Evolutionary conservation across 225 moss, liverwort and hornwort genomes (phyloP).

Genomic region (Straminergon stramineum): DNA sequence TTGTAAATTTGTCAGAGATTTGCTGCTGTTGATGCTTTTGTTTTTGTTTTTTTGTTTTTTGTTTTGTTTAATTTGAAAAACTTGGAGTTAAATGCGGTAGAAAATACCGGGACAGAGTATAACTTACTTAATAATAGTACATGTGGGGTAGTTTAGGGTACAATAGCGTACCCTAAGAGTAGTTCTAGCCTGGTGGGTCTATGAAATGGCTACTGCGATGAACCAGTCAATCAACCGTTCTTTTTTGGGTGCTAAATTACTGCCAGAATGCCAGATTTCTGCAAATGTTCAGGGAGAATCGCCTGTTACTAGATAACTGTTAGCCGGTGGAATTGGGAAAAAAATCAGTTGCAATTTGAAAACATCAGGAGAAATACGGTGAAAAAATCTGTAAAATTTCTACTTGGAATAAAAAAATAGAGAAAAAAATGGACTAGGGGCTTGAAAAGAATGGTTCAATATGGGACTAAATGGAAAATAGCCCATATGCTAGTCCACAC

Average conservation of each 20-base stretch:
- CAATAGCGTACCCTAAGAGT: not conserved
- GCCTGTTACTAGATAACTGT: too few relatives aligned
- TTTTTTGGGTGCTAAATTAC: not conserved
- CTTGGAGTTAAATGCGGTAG: too few relatives aligned
- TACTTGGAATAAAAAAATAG: too few relatives aligned
- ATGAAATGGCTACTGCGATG: not conserved
- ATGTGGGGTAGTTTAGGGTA: not conserved
- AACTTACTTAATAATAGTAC: too few relatives aligned
- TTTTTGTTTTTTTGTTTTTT: not conserved
- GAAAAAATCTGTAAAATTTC: not conserved
- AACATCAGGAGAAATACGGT: not conserved
- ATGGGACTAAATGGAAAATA: too few relatives aligned
- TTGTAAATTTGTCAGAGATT: not conserved
- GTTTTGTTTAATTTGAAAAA: not conserved
- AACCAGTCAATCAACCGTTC: not conserved
- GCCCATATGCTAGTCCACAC: not conserved
- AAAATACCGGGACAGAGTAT: not conserved
- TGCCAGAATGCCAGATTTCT: not conserved
- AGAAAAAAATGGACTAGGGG: accelerated
- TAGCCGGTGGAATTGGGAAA: too few relatives aligned
- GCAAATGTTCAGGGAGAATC: too few relatives aligned
- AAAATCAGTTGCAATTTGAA: not conserved
- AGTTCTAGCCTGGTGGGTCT: not conserved
- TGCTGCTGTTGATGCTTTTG: not conserved
- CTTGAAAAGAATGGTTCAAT: too few relatives aligned